Evolutionary conservation across 2,329 filamentous ascomycete species (phyloP), one percentile per base, ranked within the genome.

Genomic region (Incumbomyces delicatus): DNA sequence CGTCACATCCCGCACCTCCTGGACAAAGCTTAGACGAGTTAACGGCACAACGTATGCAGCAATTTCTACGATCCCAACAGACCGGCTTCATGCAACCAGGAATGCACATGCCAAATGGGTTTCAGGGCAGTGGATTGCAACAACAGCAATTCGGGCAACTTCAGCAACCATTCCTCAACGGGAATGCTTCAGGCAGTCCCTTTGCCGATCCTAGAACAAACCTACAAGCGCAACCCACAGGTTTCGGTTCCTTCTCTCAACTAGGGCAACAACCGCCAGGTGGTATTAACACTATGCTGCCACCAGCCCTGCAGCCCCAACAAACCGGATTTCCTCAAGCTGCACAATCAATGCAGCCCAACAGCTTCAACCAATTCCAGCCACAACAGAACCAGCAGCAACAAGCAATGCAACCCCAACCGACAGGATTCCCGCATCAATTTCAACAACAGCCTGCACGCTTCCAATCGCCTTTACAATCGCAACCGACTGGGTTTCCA

Each of bases 21-120:
- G 86, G 87, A 11, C 85, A 90, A 63, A 90, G 82, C 62, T 63
- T 94, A 56, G 76, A 80, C 57, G 86, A 90, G 38, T 69, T 92
- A 37, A 78, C 69, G 48, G 81, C 85, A 59, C 74, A 77, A 52
- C 76, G 80, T 41, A 63, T 82, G 52, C 81, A 83, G 61, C 75
- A 78, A 53, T 65, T 66, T 44, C 65, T 74, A 42, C 78, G 78
- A 57, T 68, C 75, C 46, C 84, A 88, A 58, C 74, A 73, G 3
- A 86, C 81, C 0, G 79, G 81, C 29, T 85, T 79, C 60, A 64
- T 70, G 56, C 60, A 59, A 40, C 53, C 53, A 44, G 51, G 42
- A 44, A 58, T 52, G 49, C 68, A 62, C 51, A 67, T 63, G 54
- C 64, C 63, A 44, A 67, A 63, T 43, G 66, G 65, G 22, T 27